Evolutionary conservation across 202 grass and related monocot genomes (phyloP).

Genomic region (Carex sylvatica): DNA sequence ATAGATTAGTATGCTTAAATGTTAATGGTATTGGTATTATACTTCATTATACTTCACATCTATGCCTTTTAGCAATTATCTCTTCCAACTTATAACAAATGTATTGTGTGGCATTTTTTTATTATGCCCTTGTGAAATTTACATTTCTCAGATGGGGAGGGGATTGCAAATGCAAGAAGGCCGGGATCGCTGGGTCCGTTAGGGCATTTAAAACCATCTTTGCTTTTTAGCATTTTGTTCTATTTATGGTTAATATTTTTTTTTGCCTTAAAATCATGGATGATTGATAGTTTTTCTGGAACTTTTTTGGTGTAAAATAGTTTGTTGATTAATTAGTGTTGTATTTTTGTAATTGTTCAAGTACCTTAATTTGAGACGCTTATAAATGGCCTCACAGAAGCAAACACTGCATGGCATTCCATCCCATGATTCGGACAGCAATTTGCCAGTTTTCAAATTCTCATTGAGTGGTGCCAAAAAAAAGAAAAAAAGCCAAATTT

Average conservation of each 20-base stretch:
- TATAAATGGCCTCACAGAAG: too few species aligned
- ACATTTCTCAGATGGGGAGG: constrained; percentile 65
- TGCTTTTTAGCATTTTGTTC: not conserved
- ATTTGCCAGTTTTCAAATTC: too few species aligned
- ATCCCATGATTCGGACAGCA: too few species aligned
- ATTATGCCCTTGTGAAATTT: not conserved
- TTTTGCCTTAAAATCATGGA: not conserved
- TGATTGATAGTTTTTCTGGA: not conserved
- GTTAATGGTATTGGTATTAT: not conserved
- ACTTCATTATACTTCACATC: not conserved
- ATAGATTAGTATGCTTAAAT: not conserved
- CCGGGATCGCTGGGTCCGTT: constrained; percentile 46
- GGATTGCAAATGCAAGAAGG: constrained; percentile 86
- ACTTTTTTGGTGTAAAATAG: not conserved
- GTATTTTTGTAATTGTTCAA: too few species aligned
- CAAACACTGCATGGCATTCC: too few species aligned
- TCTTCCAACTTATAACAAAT: not conserved
- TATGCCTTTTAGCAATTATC: not conserved
- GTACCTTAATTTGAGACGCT: too few species aligned
- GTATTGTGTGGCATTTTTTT: not conserved
- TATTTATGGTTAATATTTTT: not conserved
- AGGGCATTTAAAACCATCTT: not conserved
- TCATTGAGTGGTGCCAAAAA: too few species aligned
- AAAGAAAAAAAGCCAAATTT: too few species aligned
- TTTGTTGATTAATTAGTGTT: not conserved